Conservation (phyloP, 1,284 basidiomycete species). For the Tilletia caries region DNA sequence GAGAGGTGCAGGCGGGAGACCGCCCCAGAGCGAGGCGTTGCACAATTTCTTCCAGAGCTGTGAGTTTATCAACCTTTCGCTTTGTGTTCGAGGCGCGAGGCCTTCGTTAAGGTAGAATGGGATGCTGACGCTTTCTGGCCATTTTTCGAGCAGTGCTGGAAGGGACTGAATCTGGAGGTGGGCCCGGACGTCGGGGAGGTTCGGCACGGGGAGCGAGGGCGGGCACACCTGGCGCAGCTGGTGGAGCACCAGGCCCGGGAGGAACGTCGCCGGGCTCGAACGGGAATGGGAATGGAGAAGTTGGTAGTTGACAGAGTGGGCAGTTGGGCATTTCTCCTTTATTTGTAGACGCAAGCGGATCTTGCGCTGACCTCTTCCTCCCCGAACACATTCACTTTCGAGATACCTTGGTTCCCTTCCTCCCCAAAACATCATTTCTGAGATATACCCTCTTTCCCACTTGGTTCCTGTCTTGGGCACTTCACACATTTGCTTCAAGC, state of each 20-base stretch:
- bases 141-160: slow-evolving; percentile 3
- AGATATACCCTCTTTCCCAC: too few species aligned
- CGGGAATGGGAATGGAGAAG: too few species aligned
- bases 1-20: not conserved
- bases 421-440: too few species aligned
- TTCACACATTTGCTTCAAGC: too few species aligned
- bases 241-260: not conserved
- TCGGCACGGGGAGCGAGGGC: not conserved
- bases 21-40: slow-evolving; percentile 41
- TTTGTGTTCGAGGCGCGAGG: slow-evolving; percentile 18
- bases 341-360: too few species aligned
- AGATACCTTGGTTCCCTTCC: too few species aligned
- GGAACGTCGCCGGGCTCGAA: too few species aligned
- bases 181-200: not conserved
- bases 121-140: not conserved
- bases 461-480: too few species aligned
- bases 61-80: slow-evolving; percentile 18
- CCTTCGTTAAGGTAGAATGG: not conserved
- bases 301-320: too few species aligned
- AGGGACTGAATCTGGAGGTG: not conserved
- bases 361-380: too few species aligned
- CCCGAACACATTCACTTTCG: too few species aligned
- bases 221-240: slow-evolving; percentile 6
- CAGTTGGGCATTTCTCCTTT: too few species aligned
- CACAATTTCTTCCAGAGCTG: slow-evolving; percentile 49